phyloP scores from a whole-genome alignment of 768 basidiomycete genomes.

The Holtermanniella nyarrowii region DNA sequence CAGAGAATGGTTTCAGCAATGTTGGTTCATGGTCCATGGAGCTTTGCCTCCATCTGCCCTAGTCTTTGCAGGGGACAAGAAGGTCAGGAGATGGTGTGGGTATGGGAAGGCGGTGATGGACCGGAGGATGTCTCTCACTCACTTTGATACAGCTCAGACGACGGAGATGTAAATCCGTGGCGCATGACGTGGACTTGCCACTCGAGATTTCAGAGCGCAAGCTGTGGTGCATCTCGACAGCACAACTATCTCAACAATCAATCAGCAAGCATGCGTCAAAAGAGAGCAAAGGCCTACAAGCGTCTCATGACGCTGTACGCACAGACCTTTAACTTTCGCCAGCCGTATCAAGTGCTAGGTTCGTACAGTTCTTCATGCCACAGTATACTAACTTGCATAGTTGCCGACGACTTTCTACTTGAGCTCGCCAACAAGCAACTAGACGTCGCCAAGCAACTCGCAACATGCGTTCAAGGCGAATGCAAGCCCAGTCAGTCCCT shows the following conservation, averaged over 20 bases:
- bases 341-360: conserved; percentile 91
- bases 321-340: conserved; percentile 76
- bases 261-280: conserved; percentile 65
- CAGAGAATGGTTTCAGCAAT: no score
- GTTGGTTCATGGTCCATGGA: no score
- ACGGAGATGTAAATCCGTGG: no score
- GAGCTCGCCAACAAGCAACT: conserved; percentile 57
- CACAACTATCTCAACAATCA: background rate
- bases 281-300: conserved; percentile 85
- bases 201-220: background rate
- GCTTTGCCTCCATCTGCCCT: no score
- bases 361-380: conserved; percentile 19
- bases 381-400: conserved; percentile 42
- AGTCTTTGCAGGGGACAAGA: no score
- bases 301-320: conserved; percentile 88
- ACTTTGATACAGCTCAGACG: no score
- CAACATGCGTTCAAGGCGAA: conserved; percentile 68
- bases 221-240: background rate
- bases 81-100: no score
- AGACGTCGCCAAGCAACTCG: conserved; percentile 66
- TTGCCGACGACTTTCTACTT: conserved; percentile 76
- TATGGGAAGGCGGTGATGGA: no score
- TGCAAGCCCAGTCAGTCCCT: conserved; percentile 75
- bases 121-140: no score
- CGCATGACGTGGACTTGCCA: background rate